phyloP scores from a whole-genome alignment of 306 rosid genomes.

The Cucurbita ficifolia region DNA sequence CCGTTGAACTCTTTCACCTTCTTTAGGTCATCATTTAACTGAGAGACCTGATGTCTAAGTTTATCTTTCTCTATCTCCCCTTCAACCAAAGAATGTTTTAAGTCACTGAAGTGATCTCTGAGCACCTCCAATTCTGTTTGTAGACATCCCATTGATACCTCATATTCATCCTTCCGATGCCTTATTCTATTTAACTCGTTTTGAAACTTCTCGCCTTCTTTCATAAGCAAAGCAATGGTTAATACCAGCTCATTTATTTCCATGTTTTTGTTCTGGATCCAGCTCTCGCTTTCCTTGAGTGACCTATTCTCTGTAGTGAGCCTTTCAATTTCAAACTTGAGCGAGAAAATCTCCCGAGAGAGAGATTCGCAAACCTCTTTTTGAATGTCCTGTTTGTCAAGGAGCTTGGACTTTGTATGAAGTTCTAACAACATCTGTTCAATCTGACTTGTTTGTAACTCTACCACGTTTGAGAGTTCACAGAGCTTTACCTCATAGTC shows the following conservation, averaged over 20 bases:
- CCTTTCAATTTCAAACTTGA: slow-evolving; percentile 41
- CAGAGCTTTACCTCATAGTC: slow-evolving; percentile 32
- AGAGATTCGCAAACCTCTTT: slow-evolving; percentile 34
- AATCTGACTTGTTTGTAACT: slow-evolving; percentile 29
- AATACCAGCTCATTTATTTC: slow-evolving; percentile 47
- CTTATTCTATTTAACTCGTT: slow-evolving; percentile 32
- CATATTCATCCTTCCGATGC: slow-evolving; percentile 39
- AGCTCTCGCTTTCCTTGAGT: slow-evolving; percentile 34
- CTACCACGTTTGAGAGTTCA: slow-evolving; percentile 39
- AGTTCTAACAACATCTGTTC: slow-evolving; percentile 43
- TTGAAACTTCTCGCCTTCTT: slow-evolving; percentile 39
- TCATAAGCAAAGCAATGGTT: slow-evolving; percentile 35
- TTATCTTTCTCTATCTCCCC: slow-evolving; percentile 68
- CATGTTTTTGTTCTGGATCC: slow-evolving; percentile 26
- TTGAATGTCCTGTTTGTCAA: slow-evolving; percentile 35
- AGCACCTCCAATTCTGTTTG: slow-evolving; percentile 45
- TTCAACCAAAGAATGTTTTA: slow-evolving; percentile 34
- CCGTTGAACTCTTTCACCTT: slow-evolving; percentile 36
- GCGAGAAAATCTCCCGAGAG: slow-evolving; percentile 38
- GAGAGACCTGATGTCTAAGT: slow-evolving; percentile 47
- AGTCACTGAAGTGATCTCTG: slow-evolving; percentile 40
- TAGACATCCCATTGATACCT: slow-evolving; percentile 20
- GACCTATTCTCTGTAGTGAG: slow-evolving; percentile 36
- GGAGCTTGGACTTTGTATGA: slow-evolving; percentile 42
- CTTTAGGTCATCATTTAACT: slow-evolving; percentile 44